A percentile compares a stretch with the other conserved stretches of the same genome.
Evolutionary conservation across 352 stramenopile species (phyloP).

Genomic region (Globisporangium orthogonon): DNA sequence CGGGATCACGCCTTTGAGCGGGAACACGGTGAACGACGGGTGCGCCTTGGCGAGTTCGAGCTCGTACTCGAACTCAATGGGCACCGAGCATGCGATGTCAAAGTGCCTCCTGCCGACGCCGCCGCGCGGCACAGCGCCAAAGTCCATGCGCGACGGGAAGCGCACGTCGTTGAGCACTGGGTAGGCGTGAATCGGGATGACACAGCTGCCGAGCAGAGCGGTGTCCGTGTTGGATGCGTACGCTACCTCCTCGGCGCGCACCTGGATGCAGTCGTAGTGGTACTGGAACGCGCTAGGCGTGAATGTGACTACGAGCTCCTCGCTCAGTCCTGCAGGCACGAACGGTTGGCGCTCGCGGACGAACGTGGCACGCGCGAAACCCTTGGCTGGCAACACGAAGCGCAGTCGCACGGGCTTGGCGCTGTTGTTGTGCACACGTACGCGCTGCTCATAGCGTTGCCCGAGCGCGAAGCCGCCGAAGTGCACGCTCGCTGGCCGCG

Average conservation of each 20-base stretch:
- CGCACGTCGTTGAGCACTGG: constrained; percentile 73
- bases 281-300: constrained; percentile 71
- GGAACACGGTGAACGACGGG: constrained; percentile 72
- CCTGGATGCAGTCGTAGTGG: constrained; percentile 86
- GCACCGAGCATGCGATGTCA: constrained; percentile 65
- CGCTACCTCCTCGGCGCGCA: constrained; percentile 65
- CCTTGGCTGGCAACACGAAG: constrained; percentile 44
- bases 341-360: constrained; percentile 44
- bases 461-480: constrained; percentile 82
- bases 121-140: constrained; percentile 60
- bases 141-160: constrained; percentile 79
- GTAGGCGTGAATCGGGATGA: constrained; percentile 86
- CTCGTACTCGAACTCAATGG: constrained; percentile 87
- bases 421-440: constrained; percentile 77
- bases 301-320: constrained; percentile 80
- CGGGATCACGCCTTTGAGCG: constrained; percentile 59
- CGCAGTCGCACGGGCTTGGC: constrained; percentile 62
- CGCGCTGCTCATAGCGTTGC: constrained; percentile 47
- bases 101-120: constrained; percentile 31
- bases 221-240: constrained; percentile 51
- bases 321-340: constrained; percentile 63
- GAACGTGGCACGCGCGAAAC: constrained; percentile 51
- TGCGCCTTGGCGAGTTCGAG: constrained; percentile 58
- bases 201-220: constrained; percentile 26
- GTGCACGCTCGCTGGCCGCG: constrained; percentile 68